Evolutionary conservation across 805 yeast genomes (phyloP), one percentile per base, ranked within the genome.

Genomic region (Candida loeiensis): DNA sequence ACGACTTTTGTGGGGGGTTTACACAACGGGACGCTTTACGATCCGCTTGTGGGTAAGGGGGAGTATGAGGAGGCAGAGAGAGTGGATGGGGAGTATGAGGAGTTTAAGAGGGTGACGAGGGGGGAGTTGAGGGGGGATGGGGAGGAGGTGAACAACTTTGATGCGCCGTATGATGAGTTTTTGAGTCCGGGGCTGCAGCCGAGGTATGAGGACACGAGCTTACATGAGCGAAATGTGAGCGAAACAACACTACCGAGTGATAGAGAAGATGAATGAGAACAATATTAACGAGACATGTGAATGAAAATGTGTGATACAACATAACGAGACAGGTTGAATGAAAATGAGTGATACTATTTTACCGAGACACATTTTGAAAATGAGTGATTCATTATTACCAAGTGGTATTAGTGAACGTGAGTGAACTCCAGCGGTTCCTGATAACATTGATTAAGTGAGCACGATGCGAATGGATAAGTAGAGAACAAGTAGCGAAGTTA

Each of bases 1-100:
- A 45, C 69, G 28, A 66, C 63, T 38, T 78, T 87, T 49, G 62
- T 85, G 34, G 75, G 67, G 11, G 77, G 76, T 1, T 53, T 66
- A 6, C 86, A 82, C 55, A 59, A 82, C 17, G 90, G 90, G 2
- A 45, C 40, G 44, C 63, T 16, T 17, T 20, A 18, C 13, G 61
- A 56, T 26, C 46, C 41, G 1, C 40, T 42, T 4, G 58, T 53
- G 7, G 40, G 27, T 7, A 34, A 25, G 11, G 36, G 20, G 17
- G 45, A 28, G 13, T 54, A 55, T 31, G 40, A 39, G 15, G 41
- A 37, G 20, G 48, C 45, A 25, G 47, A 45, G 31, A 26, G 16
- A 29, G 22, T 11, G 4, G 41, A 42, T 14, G 29, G 36, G 16
- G 44, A 44, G 19, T 56, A 48, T 36, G 53, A 50, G 38, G 30